Conservation (phyloP, 495 filamentous ascomycete species). For the Hypoxylon trugodes region DNA sequence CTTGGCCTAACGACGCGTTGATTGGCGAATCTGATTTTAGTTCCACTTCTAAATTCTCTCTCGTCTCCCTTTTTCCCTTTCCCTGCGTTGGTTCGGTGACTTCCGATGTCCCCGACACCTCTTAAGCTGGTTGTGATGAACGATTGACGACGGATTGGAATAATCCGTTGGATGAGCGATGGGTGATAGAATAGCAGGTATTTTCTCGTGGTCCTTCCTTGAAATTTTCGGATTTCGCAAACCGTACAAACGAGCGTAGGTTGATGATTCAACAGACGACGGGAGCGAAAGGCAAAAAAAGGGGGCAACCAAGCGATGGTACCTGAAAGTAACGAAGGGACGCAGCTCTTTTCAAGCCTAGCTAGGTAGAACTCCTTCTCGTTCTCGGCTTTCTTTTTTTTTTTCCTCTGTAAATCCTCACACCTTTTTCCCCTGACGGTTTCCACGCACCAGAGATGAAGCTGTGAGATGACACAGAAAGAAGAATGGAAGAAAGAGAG, state of each 20-base stretch:
- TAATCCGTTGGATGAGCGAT: conserved; percentile 16
- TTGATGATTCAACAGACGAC: conserved; percentile 32
- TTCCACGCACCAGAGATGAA: conserved; percentile 35
- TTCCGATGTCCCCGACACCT: conserved; percentile 10
- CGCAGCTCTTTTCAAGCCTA: conserved; percentile 26
- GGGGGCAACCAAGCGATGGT: conserved; percentile 27
- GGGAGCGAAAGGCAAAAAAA: conserved; percentile 40
- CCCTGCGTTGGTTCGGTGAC: conserved; percentile 6
- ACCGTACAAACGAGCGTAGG: conserved; percentile 34
- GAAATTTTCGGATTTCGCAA: conserved; percentile 28
- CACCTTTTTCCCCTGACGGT: conserved; percentile 22
- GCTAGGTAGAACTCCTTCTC: conserved; percentile 13
- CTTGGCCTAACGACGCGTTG: conserved; percentile 25
- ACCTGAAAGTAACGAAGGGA: conserved; percentile 44
- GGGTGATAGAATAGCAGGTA: conserved; percentile 7
- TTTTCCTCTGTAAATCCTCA: conserved; percentile 23
- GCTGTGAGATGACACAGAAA: conserved; percentile 34
- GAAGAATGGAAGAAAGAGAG: conserved; percentile 34
- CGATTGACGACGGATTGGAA: conserved; percentile 26
- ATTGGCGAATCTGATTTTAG: conserved; percentile 36
- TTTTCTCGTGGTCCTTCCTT: conserved; percentile 2
- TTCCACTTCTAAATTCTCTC: conserved; percentile 21
- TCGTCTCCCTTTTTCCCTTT: neutral
- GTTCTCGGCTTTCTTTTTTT: conserved; percentile 12
- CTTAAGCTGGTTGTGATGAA: conserved; percentile 7